phyloP scores from a whole-genome alignment of 495 filamentous ascomycete genomes.

The Hypomontagnella submonticulosa region DNA sequence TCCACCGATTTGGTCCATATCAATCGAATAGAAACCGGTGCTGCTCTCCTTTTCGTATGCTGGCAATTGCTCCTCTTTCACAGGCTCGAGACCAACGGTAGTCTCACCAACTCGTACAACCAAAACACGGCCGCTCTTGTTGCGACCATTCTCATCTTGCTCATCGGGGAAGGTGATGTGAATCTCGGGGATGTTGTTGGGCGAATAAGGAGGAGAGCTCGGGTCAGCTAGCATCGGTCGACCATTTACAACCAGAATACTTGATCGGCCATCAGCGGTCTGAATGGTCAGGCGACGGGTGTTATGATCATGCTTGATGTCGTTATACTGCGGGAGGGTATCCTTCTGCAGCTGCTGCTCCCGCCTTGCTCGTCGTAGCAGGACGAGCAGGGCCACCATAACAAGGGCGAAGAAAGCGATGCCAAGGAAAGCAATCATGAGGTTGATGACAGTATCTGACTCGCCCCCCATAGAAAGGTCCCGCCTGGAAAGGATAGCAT shows the following conservation, averaged over 20 bases:
- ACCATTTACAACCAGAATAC: conserved; percentile 75
- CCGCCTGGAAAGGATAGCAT: conserved; percentile 45
- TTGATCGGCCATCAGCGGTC: conserved; percentile 75
- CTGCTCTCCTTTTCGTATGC: conserved; percentile 83
- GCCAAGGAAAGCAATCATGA: conserved; percentile 82
- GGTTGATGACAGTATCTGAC: conserved; percentile 68
- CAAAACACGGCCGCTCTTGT: conserved; percentile 87
- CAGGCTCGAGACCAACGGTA: conserved; percentile 86
- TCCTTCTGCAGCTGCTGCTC: conserved; percentile 60
- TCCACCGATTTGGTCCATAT: conserved; percentile 94
- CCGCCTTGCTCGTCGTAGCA: conserved; percentile 70
- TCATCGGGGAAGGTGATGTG: conserved; percentile 99
- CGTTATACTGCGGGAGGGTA: conserved; percentile 68
- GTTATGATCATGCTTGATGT: conserved; percentile 60
- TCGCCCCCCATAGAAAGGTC: conserved; percentile 56
- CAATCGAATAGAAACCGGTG: conserved; percentile 87
- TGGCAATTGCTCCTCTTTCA: conserved; percentile 81
- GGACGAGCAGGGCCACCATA: conserved; percentile 71
- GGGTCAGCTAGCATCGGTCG: conserved; percentile 80
- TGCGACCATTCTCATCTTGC: conserved; percentile 85
- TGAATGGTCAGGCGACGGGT: conserved; percentile 61
- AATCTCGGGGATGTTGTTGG: conserved; percentile 88
- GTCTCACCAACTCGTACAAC: conserved; percentile 91
- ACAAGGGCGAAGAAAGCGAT: conserved; percentile 75
- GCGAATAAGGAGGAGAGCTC: conserved; percentile 77